These are phyloP conservation scores for Candida sp. DNA, from an alignment of 1,139 yeast genomes.

Conservation along the genomic window DNA sequence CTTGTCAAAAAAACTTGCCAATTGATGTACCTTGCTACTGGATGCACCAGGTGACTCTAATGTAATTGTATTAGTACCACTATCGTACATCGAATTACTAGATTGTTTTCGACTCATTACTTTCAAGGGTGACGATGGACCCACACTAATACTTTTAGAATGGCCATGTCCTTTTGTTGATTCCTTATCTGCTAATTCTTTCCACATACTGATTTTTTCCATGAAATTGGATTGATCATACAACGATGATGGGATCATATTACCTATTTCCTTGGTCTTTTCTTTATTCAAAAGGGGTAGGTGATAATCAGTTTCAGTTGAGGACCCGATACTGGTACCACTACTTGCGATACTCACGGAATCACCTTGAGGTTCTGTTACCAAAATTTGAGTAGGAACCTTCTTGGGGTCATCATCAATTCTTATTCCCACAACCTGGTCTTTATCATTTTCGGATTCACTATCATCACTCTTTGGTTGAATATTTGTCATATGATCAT, in stretches of 20 bases:
- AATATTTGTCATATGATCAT: conserved; percentile 17
- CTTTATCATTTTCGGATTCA: conserved; percentile 5
- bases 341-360: neutral
- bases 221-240: conserved; percentile 17
- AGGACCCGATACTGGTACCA: neutral
- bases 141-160: conserved; percentile 1
- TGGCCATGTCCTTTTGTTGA: conserved; percentile 3
- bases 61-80: neutral
- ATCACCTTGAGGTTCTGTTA: neutral
- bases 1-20: conserved; percentile 69
- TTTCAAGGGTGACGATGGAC: conserved; percentile 2
- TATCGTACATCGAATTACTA: neutral
- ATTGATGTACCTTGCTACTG: conserved; percentile 49
- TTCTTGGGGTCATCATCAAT: neutral
- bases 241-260: conserved; percentile 21
- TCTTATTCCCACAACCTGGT: conserved; percentile 4
- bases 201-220: conserved; percentile 26
- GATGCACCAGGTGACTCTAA: conserved; percentile 5
- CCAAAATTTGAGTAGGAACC: neutral
- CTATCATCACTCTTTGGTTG: conserved; percentile 6
- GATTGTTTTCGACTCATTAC: conserved; percentile 12
- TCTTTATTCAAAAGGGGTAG: conserved; percentile 9
- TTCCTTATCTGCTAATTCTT: conserved; percentile 19
- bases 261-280: conserved; percentile 16
- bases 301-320: neutral